Evolutionary conservation across 164 flowering plant genomes (phyloP).

Genomic region (Nelumbo lutea): DNA sequence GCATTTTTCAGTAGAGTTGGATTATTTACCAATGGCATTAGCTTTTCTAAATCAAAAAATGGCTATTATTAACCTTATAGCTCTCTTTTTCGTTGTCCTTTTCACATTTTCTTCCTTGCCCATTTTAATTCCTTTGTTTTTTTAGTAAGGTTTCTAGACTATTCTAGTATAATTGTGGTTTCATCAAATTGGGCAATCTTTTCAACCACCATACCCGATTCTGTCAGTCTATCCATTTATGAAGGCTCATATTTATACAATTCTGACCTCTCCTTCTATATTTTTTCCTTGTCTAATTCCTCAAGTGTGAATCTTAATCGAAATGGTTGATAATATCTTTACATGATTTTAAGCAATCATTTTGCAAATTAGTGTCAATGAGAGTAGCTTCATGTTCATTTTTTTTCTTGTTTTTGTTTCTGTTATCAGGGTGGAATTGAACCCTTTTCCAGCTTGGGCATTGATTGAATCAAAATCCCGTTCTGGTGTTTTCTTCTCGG

Average conservation of each 20-base stretch:
- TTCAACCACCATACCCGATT: background rate
- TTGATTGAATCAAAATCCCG: constrained; percentile 48
- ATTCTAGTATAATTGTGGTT: background rate
- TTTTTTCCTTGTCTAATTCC: constrained; percentile 5
- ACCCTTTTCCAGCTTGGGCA: constrained; percentile 78
- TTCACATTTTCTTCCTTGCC: too few relatives aligned
- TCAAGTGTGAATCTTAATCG: background rate
- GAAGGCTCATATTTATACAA: background rate
- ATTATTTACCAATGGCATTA: constrained; percentile 4
- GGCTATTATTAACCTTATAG: constrained; percentile 4
- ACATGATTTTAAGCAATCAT: background rate
- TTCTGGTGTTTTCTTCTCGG: constrained; percentile 19
- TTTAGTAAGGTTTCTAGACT: background rate
- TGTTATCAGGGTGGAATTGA: constrained; percentile 76
- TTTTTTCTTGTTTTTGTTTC: constrained; percentile 3
- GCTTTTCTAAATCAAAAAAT: background rate
- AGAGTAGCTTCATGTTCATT: constrained; percentile 21
- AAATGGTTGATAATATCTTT: background rate
- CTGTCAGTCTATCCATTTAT: background rate
- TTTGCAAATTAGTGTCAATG: constrained; percentile 3
- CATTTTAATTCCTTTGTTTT: background rate
- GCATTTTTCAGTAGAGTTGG: constrained; percentile 43
- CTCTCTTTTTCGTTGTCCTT: background rate
- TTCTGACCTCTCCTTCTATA: background rate
- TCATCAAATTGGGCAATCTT: background rate